These are phyloP conservation scores for Pyrus pyrifolia DNA, from an alignment of 306 rosid species.

Conservation along the genomic window DNA sequence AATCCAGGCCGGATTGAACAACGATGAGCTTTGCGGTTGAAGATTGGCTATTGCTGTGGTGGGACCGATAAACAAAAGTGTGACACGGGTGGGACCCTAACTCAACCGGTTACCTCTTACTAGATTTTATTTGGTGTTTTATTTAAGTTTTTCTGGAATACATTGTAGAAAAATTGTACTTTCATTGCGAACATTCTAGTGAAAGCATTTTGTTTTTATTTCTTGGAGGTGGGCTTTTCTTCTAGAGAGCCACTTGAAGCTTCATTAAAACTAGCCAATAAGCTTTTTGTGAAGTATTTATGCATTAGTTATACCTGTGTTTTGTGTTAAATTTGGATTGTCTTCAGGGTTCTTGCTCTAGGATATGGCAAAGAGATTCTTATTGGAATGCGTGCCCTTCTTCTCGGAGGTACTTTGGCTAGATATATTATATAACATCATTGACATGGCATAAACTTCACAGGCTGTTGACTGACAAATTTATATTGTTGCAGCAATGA, in stretches of 20 bases:
- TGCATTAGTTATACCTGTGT: not conserved
- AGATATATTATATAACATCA: not conserved
- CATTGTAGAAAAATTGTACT: too few relatives aligned
- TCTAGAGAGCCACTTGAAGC: not conserved
- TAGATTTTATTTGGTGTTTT: too few relatives aligned
- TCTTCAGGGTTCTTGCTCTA: conserved; percentile 88
- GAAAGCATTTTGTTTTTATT: not conserved
- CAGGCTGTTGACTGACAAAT: conserved; percentile 22
- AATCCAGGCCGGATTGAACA: too few relatives aligned
- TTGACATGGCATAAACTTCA: conserved; percentile 5
- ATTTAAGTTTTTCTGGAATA: too few relatives aligned
- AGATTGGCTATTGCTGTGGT: too few relatives aligned
- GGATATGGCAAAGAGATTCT: conserved; percentile 96
- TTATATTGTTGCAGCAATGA: conserved; percentile 62
- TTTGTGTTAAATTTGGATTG: not conserved
- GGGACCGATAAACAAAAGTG: too few relatives aligned
- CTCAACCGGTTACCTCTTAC: too few relatives aligned
- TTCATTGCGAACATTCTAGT: not conserved
- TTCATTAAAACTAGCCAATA: not conserved
- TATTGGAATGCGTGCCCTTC: conserved; percentile 87
- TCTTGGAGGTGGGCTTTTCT: not conserved
- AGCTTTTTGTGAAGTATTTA: not conserved
- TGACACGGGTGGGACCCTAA: too few relatives aligned
- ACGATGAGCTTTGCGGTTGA: too few relatives aligned
- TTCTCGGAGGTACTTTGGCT: conserved; percentile 58